Evolutionary conservation across 352 stramenopile species (phyloP).

Genomic region (Pythium vanterpoolii): DNA sequence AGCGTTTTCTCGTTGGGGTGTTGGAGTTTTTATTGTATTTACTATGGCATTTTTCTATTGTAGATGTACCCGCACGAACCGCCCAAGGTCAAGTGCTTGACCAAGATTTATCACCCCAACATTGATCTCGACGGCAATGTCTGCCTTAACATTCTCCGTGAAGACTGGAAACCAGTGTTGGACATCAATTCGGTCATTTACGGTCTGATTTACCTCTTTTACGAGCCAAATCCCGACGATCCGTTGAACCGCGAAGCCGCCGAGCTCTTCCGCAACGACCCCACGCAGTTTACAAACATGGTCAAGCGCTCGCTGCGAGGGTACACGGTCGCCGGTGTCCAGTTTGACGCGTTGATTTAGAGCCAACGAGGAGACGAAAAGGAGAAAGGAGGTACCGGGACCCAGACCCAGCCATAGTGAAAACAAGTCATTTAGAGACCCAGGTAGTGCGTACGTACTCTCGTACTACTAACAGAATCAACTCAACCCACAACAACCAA

Average conservation of each 20-base stretch:
- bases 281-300: constrained; percentile 88
- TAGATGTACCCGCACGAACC: constrained; percentile 95
- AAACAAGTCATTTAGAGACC: constrained; percentile 19
- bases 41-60: neutral
- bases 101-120: constrained; percentile 98
- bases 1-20: neutral
- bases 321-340: constrained; percentile 77
- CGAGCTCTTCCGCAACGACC: constrained; percentile 95
- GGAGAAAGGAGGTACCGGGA: neutral
- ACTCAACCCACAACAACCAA: neutral
- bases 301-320: constrained; percentile 85
- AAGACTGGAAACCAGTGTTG: constrained; percentile 98
- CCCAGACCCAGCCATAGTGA: neutral
- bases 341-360: constrained; percentile 83
- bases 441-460: neutral
- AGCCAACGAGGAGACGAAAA: neutral
- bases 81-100: constrained; percentile 96
- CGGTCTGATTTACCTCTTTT: constrained; percentile 99
- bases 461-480: constrained; percentile 10
- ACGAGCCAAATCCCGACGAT: constrained; percentile 99
- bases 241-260: constrained; percentile 97
- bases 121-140: constrained; percentile 99
- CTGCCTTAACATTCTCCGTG: constrained; percentile 96
- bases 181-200: constrained; percentile 99
- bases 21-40: neutral